Evolutionary conservation across 2,329 filamentous ascomycete genomes (phyloP), one percentile per base, ranked within the genome.

Genomic region (Incumbomyces delicatus): DNA sequence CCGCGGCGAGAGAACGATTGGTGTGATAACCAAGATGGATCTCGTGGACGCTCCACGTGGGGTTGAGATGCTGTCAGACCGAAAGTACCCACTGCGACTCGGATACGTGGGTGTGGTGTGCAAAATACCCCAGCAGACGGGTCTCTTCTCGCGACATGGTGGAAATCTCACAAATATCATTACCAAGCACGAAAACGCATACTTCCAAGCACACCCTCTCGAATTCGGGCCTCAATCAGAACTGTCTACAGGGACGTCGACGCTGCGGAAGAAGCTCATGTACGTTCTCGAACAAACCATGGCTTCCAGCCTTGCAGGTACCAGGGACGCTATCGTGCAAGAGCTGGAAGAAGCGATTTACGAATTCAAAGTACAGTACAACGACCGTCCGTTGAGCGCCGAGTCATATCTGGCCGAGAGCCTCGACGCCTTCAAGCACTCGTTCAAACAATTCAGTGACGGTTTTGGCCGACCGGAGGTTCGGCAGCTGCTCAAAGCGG

Each of bases 21-120:
- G 92, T 37, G 92, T 98, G n/a, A 83, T 98, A 35, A 98, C 92
- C 2, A 98, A 98, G 70, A 95, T 98, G 90, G 92, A 98, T 60
- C 74, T 98, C 17, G 89, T 98, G 6, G 90, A 96, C 56, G 76
- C 92, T 2, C 71, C 73, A 6, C 80, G 90, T 48, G 92, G 89
- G 27, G 76, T 79, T 12, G 75, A 78, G 31, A 87, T 98, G 29
- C 72, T 98, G 16, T 81, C 75, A 20, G 90, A 98, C 63, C 83
- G 81, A 61, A 94, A 96, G 63, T 98, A 98, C 60, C 90, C 92
- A 34, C 73, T 98, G 27, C 78, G 92, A n/a, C 72, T 98, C 2
- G 92, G 92, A 2, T 98, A 98, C 58, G 90, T 98, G 2, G 92
- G 92, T 41, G 92, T 98, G 3, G 86, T 98, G 4, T 89, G 85